Percentiles rank a stretch among this genome's conserved stretches.
phyloP scores from a whole-genome alignment of 495 filamentous ascomycete genomes.

The Neurospora sublineolata region DNA sequence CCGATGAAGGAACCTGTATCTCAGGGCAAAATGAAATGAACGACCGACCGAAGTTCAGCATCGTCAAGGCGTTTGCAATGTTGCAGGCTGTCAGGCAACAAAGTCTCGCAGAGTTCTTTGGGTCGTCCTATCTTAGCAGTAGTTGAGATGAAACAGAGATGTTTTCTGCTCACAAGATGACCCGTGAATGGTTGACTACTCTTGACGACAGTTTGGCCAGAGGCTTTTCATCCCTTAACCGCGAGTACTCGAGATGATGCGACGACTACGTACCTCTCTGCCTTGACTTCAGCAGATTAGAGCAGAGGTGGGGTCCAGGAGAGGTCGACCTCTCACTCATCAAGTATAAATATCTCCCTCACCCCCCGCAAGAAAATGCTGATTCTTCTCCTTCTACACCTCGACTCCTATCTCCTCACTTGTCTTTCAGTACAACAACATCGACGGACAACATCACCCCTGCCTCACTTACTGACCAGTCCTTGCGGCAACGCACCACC shows the following conservation, averaged over 20 bases:
- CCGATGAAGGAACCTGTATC: not conserved
- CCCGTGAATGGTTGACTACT: not conserved
- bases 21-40: not conserved
- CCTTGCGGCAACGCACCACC: not conserved
- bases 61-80: not conserved
- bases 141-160: not conserved
- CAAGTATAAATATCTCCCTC: not conserved
- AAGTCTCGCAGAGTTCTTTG: not conserved
- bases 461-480: not conserved
- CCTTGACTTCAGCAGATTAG: not conserved
- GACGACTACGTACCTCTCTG: not conserved
- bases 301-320: not conserved
- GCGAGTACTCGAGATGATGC: not conserved
- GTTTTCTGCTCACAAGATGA: not conserved
- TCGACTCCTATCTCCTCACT: not conserved
- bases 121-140: not conserved
- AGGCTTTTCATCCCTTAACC: not conserved
- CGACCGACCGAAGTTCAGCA: not conserved
- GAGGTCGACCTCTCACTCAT: not conserved
- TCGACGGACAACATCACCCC: not conserved
- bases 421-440: not conserved
- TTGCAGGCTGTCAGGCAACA: not conserved
- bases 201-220: not conserved
- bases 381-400: not conserved
- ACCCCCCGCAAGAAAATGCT: not conserved